A percentile compares a stretch with the other conserved stretches of the same genome.
Evolutionary conservation across 164 flowering plant species (phyloP).

Genomic region (Chimonanthus praecox): DNA sequence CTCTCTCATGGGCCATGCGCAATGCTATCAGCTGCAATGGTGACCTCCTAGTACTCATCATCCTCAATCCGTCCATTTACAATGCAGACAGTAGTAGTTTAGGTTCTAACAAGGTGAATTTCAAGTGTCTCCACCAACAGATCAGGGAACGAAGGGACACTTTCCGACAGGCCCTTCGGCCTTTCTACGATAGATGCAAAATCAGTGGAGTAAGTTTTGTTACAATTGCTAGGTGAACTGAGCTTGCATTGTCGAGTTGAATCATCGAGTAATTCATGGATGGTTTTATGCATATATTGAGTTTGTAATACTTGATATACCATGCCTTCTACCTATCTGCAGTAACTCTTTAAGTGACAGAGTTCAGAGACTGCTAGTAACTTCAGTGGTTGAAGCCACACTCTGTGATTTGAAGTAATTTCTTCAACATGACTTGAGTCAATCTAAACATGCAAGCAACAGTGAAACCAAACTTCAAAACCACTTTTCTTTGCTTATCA

Average conservation of each 20-base stretch:
- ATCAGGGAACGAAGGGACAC: constrained; percentile 16
- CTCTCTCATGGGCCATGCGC: constrained; percentile 15
- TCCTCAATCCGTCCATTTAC: constrained; percentile 16
- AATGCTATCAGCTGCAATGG: neutral
- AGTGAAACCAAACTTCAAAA: neutral
- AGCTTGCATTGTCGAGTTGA: neutral
- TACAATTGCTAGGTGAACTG: neutral
- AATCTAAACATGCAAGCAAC: too few species aligned
- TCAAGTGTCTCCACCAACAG: constrained; percentile 15
- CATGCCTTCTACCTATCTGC: neutral
- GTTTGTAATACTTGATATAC: neutral
- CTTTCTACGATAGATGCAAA: constrained; percentile 28
- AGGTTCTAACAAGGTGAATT: constrained; percentile 3
- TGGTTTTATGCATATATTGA: neutral
- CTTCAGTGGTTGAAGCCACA: neutral
- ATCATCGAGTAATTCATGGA: neutral
- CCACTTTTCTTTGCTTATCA: neutral
- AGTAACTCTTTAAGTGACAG: neutral
- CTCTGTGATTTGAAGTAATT: neutral
- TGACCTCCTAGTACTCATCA: constrained; percentile 22
- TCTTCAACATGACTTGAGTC: neutral
- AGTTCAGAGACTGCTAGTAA: neutral
- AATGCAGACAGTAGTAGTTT: constrained; percentile 11
- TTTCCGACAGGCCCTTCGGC: constrained; percentile 21
- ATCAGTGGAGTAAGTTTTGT: constrained; percentile 21